phyloP scores from a whole-genome alignment of 202 grass and related monocot genomes.

The Zizania palustris region DNA sequence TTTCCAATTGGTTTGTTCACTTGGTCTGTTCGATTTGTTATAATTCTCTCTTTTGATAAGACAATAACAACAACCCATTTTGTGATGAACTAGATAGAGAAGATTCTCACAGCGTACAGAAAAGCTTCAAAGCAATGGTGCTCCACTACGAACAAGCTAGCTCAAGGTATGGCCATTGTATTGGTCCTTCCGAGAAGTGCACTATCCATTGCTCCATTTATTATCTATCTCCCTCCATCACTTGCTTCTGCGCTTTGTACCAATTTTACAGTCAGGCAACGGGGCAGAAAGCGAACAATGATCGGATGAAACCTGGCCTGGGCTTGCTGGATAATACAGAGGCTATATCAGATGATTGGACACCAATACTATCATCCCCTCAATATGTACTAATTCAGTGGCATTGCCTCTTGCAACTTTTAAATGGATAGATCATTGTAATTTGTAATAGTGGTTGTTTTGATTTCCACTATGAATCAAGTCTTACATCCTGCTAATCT shows the following conservation, averaged over 20 bases:
- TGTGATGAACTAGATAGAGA: slow-evolving; percentile 64
- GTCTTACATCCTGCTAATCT: neutral
- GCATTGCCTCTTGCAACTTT: neutral
- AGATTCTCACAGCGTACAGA: slow-evolving; percentile 76
- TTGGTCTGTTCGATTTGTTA: neutral
- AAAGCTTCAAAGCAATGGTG: slow-evolving; percentile 89
- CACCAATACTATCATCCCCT: neutral
- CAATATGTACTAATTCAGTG: neutral
- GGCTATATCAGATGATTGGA: neutral
- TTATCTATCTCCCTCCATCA: neutral
- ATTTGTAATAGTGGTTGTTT: slow-evolving; percentile 7
- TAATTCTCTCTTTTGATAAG: neutral
- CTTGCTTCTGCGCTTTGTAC: neutral
- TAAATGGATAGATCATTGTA: neutral
- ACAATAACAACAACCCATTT: neutral
- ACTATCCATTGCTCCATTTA: neutral
- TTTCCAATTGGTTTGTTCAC: neutral
- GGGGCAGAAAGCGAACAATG: slow-evolving; percentile 88
- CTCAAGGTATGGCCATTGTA: slow-evolving; percentile 57
- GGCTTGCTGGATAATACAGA: neutral
- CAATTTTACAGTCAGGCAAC: slow-evolving; percentile 62
- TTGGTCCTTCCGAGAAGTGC: neutral
- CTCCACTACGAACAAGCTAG: slow-evolving; percentile 85
- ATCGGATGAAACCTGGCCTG: slow-evolving; percentile 49
- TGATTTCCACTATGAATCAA: neutral